phyloP scores from a whole-genome alignment of 768 basidiomycete species.

The Termitomyces sp. region DNA sequence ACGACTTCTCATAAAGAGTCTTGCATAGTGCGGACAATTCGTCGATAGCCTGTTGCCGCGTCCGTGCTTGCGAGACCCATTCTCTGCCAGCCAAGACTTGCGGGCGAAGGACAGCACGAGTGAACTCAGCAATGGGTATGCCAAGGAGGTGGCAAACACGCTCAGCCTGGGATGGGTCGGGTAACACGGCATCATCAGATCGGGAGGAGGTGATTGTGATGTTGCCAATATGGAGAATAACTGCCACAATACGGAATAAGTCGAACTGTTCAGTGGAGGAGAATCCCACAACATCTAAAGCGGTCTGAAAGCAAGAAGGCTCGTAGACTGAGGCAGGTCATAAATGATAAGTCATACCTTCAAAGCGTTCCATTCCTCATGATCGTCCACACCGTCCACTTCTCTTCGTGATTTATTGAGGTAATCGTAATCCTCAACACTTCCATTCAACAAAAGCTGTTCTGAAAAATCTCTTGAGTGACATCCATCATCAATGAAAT shows the following conservation, averaged over 20 bases:
- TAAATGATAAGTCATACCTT: constrained; percentile 40
- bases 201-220: constrained; percentile 76
- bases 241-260: constrained; percentile 90
- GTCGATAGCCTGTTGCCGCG: constrained; percentile 85
- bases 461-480: constrained; percentile 34
- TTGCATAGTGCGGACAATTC: constrained; percentile 91
- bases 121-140: constrained; percentile 82
- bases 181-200: constrained; percentile 74
- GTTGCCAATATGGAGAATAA: constrained; percentile 94
- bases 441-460: constrained; percentile 65
- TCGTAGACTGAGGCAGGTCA: not conserved
- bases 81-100: constrained; percentile 92
- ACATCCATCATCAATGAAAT: not conserved
- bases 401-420: constrained; percentile 85
- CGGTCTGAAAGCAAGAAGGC: constrained; percentile 39
- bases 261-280: constrained; percentile 79
- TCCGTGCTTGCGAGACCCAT: constrained; percentile 93
- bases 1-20: constrained; percentile 95
- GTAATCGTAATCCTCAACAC: constrained; percentile 81
- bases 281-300: constrained; percentile 89
- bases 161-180: constrained; percentile 80
- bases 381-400: constrained; percentile 94
- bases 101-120: constrained; percentile 81
- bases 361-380: constrained; percentile 78
- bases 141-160: constrained; percentile 90